These are phyloP conservation scores for Aegle marmelos DNA, from an alignment of 345 rosid species.

Conservation along the genomic window DNA sequence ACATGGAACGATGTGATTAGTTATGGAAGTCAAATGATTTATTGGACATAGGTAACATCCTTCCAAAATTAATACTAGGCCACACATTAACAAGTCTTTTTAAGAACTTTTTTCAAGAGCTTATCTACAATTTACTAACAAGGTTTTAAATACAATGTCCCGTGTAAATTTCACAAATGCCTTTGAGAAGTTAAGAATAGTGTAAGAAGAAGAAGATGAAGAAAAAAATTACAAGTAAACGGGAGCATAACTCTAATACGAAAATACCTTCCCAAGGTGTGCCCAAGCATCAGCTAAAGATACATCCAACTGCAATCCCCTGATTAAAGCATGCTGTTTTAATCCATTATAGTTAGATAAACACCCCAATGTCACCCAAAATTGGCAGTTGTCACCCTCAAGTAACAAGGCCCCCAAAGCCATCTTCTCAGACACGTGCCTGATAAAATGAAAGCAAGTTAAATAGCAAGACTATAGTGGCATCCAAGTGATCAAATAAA, in stretches of 20 bases:
- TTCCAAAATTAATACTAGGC: neutral
- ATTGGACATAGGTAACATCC: neutral
- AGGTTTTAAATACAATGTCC: neutral
- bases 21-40: neutral
- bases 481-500: slow-evolving; percentile 19
- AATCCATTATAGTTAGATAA: slow-evolving; percentile 62
- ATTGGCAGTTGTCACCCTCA: slow-evolving; percentile 74
- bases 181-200: neutral
- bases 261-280: slow-evolving; percentile 78
- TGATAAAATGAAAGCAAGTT: slow-evolving; percentile 43
- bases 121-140: neutral
- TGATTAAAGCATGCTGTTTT: slow-evolving; percentile 80
- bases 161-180: neutral
- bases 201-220: neutral
- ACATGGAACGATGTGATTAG: neutral
- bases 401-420: slow-evolving; percentile 78
- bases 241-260: neutral
- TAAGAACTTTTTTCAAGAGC: neutral
- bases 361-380: slow-evolving; percentile 90
- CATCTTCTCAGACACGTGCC: slow-evolving; percentile 92
- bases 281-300: slow-evolving; percentile 91
- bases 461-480: slow-evolving; percentile 12
- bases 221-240: neutral
- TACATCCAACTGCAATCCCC: slow-evolving; percentile 89
- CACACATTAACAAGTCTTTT: neutral